Base-by-base conservation (phyloP, 768 basidiomycete genomes). In the Rhodotorula taiwanensis region DNA sequence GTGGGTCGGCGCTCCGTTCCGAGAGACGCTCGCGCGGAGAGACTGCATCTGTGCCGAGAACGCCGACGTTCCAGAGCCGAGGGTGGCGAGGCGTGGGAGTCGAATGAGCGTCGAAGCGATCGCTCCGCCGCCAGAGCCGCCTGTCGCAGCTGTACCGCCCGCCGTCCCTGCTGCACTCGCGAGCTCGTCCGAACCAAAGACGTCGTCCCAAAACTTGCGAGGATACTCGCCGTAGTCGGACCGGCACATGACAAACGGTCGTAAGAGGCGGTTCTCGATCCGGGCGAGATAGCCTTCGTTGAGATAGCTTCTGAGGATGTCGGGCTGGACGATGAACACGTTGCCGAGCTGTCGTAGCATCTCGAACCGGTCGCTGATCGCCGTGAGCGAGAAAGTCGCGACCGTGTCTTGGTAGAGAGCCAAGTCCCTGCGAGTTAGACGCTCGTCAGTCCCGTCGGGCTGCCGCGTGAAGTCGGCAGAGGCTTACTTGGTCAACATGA, bases 291-390 rank as follows among this genome's bases (percentile, higher is more conserved):
- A 89, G 14, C 71, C 68, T 73, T 95, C 93, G 15, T 86, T 88
- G 75, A 98, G 91, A 78, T 95, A 98, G 7, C 92, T 89, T 70
- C 87, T 89, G 69, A 99, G 82, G 61, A 93, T 89, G 67, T 97
- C 92, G 11, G 94, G 93, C 57, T 86, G 89, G 52, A 99, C 88
- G 67, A 98, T 86, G 81, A 97, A 99, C 67, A 93, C 82, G 73
- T 98, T 94, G 69, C 94, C 95, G 8, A 99, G 84, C 76, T 98
- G 93, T 44, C 93, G 86, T 66, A 98, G 86, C 79, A 98, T 97
- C 74, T 98, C 95, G 78, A 94, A 99, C 28, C 94, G 90, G 75
- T 98, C 93, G 68, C 86, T 83, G 13, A 99, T 80, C 11, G 87
- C 81, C 16, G 89, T 83, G 47, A 95, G 84, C 34, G 81, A 80